A percentile compares a stretch with the other conserved stretches of the same genome.
Conservation (phyloP, 2,329 filamentous ascomycete species). For the Verticillium longisporum region DNA sequence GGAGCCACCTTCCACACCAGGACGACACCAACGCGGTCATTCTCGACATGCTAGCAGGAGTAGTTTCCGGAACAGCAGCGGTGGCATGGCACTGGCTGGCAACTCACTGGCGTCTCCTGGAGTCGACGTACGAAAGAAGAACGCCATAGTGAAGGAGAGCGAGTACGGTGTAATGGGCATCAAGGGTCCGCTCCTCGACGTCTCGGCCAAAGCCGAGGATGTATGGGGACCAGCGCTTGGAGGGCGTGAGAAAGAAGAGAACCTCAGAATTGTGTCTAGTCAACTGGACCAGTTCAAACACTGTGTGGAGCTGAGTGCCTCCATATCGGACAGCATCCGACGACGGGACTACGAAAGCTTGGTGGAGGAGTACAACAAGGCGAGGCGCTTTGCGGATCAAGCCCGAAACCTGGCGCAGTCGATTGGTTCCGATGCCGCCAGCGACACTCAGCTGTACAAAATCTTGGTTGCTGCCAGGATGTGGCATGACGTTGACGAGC, state of each 20-base stretch:
- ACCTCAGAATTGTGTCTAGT: slow-evolving; percentile 68
- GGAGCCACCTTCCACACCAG: slow-evolving; percentile 38
- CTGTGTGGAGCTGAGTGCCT: slow-evolving; percentile 73
- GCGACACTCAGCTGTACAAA: slow-evolving; percentile 75
- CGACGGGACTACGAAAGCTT: slow-evolving; percentile 84
- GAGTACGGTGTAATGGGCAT: slow-evolving; percentile 87
- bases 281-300: slow-evolving; percentile 74
- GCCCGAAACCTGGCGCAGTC: slow-evolving; percentile 61
- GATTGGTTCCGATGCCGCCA: slow-evolving; percentile 49
- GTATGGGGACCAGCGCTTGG: slow-evolving; percentile 94
- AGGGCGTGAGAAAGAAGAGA: slow-evolving; percentile 84
- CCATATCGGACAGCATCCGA: slow-evolving; percentile 78
- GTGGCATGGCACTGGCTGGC: slow-evolving; percentile 26
- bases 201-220: slow-evolving; percentile 90
- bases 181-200: slow-evolving; percentile 79
- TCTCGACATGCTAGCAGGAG: slow-evolving; percentile 62
- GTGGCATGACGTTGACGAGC: slow-evolving; percentile 89
- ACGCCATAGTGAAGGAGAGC: slow-evolving; percentile 85
- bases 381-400: slow-evolving; percentile 75
- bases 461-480: slow-evolving; percentile 85
- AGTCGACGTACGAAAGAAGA: slow-evolving; percentile 66
- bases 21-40: slow-evolving; percentile 37
- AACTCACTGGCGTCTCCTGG: slow-evolving; percentile 26
- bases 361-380: slow-evolving; percentile 78
- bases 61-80: slow-evolving; percentile 51